These are phyloP conservation scores for Alternaria brassicicola DNA, from an alignment of 2,329 filamentous ascomycete species.

Conservation along the genomic window DNA sequence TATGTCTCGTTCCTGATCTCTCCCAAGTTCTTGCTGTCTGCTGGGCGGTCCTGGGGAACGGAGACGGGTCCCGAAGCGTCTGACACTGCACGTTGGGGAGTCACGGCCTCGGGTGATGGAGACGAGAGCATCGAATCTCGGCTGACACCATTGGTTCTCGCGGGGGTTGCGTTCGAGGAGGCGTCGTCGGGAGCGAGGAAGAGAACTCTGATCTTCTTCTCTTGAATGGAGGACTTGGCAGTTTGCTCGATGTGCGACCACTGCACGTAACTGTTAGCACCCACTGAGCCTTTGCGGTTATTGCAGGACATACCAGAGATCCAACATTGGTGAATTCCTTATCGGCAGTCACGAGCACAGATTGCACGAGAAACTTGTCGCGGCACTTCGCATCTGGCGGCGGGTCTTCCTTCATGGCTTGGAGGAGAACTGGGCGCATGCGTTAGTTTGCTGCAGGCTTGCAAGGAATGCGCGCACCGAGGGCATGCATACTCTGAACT, in stretches of 20 bases:
- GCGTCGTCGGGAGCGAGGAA: conserved; percentile 72
- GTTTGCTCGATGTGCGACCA: conserved; percentile 76
- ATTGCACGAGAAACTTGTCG: conserved; percentile 98
- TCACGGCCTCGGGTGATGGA: conserved; percentile 58
- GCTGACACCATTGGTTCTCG: conserved; percentile 44
- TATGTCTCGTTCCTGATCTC: conserved; percentile 50
- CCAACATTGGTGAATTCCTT: conserved; percentile 83
- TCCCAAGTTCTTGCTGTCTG: conserved; percentile 49
- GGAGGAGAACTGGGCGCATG: conserved; percentile 74
- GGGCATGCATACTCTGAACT: conserved; percentile 74
- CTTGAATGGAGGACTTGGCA: conserved; percentile 78
- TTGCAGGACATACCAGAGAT: conserved; percentile 69
- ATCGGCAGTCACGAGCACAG: conserved; percentile 79
- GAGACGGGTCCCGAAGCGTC: conserved; percentile 48
- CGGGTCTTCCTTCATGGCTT: conserved; percentile 97
- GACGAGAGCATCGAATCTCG: conserved; percentile 54
- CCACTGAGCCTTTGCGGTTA: not conserved
- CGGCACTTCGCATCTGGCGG: conserved; percentile 85
- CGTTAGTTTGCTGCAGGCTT: conserved; percentile 33
- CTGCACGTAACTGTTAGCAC: conserved; percentile 53
- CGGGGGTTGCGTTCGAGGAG: conserved; percentile 38
- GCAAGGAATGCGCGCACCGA: conserved; percentile 18
- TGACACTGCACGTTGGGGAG: conserved; percentile 50
- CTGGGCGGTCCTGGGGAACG: conserved; percentile 47
- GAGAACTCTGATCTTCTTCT: conserved; percentile 93